phyloP scores from a whole-genome alignment of 805 yeast genomes.

The Nakazawaea ambrosiae region DNA sequence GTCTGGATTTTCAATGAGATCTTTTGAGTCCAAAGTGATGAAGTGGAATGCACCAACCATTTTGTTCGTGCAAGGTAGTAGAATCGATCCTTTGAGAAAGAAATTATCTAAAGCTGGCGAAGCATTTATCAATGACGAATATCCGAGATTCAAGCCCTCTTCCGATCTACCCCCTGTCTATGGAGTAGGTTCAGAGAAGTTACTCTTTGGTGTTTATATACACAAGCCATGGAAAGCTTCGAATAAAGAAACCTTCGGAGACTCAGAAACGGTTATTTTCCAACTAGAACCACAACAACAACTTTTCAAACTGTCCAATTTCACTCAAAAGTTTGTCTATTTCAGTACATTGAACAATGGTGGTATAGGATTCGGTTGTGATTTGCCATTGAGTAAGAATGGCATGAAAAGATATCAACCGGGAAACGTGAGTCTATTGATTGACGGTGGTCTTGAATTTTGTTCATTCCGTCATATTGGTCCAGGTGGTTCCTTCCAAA shows the following conservation, averaged over 20 bases:
- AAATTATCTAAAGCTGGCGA: constrained; percentile 38
- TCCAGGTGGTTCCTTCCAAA: constrained; percentile 40
- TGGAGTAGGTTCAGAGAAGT: constrained; percentile 23
- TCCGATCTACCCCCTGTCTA: not conserved
- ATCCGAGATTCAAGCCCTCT: constrained; percentile 29
- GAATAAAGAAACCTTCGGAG: constrained; percentile 69
- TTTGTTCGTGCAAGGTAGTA: constrained; percentile 59
- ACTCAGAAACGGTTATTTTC: constrained; percentile 45
- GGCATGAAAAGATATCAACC: constrained; percentile 43
- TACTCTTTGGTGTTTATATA: constrained; percentile 60
- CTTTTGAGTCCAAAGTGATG: constrained; percentile 75
- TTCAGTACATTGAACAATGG: constrained; percentile 62
- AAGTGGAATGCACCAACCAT: constrained; percentile 90
- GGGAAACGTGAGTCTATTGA: constrained; percentile 73
- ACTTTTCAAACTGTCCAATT: constrained; percentile 33
- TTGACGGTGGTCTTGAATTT: constrained; percentile 75
- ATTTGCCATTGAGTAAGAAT: constrained; percentile 50
- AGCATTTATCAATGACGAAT: constrained; percentile 39
- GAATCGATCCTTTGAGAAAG: constrained; percentile 31
- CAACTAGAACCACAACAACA: constrained; percentile 65
- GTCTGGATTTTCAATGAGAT: constrained; percentile 81
- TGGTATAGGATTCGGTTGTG: constrained; percentile 78
- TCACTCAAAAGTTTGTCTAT: constrained; percentile 37
- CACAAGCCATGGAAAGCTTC: constrained; percentile 73
- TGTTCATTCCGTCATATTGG: constrained; percentile 72